Conservation (phyloP, 306 rosid species). For the Sesbania bispinosa region DNA sequence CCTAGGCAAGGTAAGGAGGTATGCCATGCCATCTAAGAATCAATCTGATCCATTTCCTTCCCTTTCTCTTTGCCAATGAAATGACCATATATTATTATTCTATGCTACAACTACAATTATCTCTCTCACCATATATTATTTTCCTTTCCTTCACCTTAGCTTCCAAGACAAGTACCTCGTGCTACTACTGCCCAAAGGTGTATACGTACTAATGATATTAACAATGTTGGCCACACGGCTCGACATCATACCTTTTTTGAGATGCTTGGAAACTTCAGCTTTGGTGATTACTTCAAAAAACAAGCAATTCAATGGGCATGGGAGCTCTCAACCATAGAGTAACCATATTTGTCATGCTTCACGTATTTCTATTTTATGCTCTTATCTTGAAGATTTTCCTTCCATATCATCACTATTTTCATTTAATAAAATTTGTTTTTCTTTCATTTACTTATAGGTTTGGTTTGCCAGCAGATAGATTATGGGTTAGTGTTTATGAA, state of each 20-base stretch:
- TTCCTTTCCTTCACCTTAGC: slow-evolving; percentile 23
- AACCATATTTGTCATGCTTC: too few species aligned
- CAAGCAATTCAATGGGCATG: slow-evolving; percentile 96
- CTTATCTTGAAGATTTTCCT: too few species aligned
- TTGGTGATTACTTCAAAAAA: slow-evolving; percentile 93
- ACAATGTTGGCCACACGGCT: slow-evolving; percentile 85
- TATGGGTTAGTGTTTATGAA: slow-evolving; percentile 86
- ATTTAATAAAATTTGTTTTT: too few species aligned
- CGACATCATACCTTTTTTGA: slow-evolving; percentile 92
- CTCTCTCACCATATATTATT: not conserved
- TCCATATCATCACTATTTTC: too few species aligned
- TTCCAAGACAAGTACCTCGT: slow-evolving; percentile 66
- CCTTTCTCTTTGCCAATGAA: too few species aligned
- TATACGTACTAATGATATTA: slow-evolving; percentile 83
- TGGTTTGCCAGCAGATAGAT: slow-evolving; percentile 63
- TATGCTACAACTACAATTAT: too few species aligned
- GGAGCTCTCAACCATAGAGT: slow-evolving; percentile 87
- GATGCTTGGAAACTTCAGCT: slow-evolving; percentile 98
- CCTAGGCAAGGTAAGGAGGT: slow-evolving; percentile 59
- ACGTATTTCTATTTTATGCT: too few species aligned
- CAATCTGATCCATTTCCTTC: too few species aligned
- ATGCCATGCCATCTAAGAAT: too few species aligned
- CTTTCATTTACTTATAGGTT: too few species aligned
- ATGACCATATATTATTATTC: too few species aligned
- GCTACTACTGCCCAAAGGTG: slow-evolving; percentile 90